A percentile compares a stretch with the other conserved stretches of the same genome.
phyloP scores from a whole-genome alignment of 164 flowering plant genomes.

The Berberis thunbergii region DNA sequence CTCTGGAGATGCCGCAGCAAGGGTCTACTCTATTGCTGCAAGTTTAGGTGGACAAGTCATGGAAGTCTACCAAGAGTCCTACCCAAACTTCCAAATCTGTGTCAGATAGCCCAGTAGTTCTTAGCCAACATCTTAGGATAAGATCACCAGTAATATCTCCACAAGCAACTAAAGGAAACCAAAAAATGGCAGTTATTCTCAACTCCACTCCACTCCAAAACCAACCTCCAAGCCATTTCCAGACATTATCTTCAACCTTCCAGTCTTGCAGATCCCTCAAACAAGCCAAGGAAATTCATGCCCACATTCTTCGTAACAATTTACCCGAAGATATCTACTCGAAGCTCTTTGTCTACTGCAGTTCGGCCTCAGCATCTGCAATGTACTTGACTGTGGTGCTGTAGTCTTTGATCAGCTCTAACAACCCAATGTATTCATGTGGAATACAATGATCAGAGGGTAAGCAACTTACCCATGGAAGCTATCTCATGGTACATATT shows the following conservation, averaged over 20 bases:
- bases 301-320: slow-evolving; percentile 12
- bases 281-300: slow-evolving; percentile 23
- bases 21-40: too few species aligned
- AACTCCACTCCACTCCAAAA: neutral
- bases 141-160: too few species aligned
- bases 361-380: neutral
- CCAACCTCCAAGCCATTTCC: neutral
- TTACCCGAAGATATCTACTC: slow-evolving; percentile 5
- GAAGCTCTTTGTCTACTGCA: slow-evolving; percentile 13
- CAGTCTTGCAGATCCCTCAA: slow-evolving; percentile 11
- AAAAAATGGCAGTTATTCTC: neutral
- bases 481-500: slow-evolving; percentile 7
- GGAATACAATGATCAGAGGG: slow-evolving; percentile 18
- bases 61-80: too few species aligned
- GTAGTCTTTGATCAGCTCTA: too few species aligned
- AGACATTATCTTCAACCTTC: slow-evolving; percentile 1
- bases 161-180: too few species aligned
- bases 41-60: too few species aligned
- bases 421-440: slow-evolving; percentile 11
- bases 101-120: too few species aligned
- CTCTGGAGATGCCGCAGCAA: too few species aligned
- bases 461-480: neutral
- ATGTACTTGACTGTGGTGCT: too few species aligned
- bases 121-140: too few species aligned
- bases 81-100: too few species aligned